A percentile compares a stretch with the other conserved stretches of the same genome.
Evolutionary conservation across 1,284 basidiomycete species (phyloP).

Genomic region (Trichosporon sp.): DNA sequence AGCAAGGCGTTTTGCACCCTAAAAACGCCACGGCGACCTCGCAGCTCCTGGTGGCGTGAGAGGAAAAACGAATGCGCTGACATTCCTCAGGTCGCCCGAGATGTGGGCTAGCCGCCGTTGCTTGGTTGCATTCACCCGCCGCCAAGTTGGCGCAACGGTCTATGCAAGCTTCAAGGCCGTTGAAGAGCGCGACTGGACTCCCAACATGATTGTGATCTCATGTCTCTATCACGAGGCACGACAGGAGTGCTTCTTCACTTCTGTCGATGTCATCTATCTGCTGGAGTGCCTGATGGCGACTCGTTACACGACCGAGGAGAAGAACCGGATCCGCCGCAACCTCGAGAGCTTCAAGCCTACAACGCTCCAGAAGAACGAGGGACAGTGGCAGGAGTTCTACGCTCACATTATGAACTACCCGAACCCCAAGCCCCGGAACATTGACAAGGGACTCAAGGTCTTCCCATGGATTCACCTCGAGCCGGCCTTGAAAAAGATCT

Average conservation of each 20-base stretch:
- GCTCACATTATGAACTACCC: slow-evolving; percentile 94
- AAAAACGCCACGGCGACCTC: not conserved
- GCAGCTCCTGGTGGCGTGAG: slow-evolving; percentile 15
- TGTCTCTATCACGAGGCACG: slow-evolving; percentile 86
- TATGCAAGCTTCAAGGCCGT: slow-evolving; percentile 60
- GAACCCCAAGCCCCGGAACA: slow-evolving; percentile 89
- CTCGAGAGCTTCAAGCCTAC: slow-evolving; percentile 88
- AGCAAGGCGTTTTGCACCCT: not conserved
- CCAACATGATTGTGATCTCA: slow-evolving; percentile 63
- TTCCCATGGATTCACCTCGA: slow-evolving; percentile 86
- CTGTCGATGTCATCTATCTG: slow-evolving; percentile 91
- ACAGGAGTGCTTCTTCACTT: slow-evolving; percentile 82
- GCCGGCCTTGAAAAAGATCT: slow-evolving; percentile 84
- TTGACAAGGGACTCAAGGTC: slow-evolving; percentile 97
- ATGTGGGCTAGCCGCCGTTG: slow-evolving; percentile 60
- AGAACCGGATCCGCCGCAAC: slow-evolving; percentile 92
- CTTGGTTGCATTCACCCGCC: slow-evolving; percentile 61
- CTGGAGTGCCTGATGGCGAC: slow-evolving; percentile 83
- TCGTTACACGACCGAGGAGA: slow-evolving; percentile 89
- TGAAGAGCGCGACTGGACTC: slow-evolving; percentile 42
- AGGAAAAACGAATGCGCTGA: not conserved
- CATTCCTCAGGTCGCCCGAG: slow-evolving; percentile 53
- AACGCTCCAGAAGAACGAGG: slow-evolving; percentile 84
- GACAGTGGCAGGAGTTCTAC: slow-evolving; percentile 67
- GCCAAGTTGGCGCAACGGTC: slow-evolving; percentile 60